Evolutionary conservation across 2,329 filamentous ascomycete genomes (phyloP).

Genomic region (Dactylellina parvicollis): DNA sequence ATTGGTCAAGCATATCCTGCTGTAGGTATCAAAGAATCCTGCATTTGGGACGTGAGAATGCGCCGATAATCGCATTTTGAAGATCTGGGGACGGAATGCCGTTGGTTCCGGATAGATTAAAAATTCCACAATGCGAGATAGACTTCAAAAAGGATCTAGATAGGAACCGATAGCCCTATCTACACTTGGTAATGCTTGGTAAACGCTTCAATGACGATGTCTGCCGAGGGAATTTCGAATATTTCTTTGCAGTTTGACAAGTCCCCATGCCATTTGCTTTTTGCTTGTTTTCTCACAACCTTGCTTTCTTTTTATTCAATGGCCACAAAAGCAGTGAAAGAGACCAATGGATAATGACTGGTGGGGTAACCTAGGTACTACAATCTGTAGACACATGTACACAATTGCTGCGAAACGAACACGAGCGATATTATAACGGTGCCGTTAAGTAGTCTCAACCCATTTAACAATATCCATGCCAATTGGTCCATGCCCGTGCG

Average conservation of each 20-base stretch:
- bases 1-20: background rate
- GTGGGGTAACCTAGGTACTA: constrained; percentile 43
- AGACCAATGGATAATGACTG: too few relatives aligned
- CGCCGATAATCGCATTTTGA: background rate
- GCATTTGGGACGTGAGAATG: background rate
- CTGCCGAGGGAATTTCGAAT: background rate
- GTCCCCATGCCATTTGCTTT: too few relatives aligned
- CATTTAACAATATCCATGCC: background rate
- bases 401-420: constrained; percentile 4
- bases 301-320: too few relatives aligned
- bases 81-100: constrained; percentile 24
- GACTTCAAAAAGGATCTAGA: background rate
- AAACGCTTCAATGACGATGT: background rate
- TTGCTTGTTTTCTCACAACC: too few relatives aligned
- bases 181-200: too few relatives aligned
- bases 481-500: constrained; percentile 10
- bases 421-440: constrained; percentile 43
- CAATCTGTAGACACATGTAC: background rate
- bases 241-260: too few relatives aligned
- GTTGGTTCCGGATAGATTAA: constrained; percentile 20
- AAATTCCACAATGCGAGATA: background rate
- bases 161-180: background rate
- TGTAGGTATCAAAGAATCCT: background rate
- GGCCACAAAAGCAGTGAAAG: too few relatives aligned
- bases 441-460: background rate